Percentiles rank a stretch among this genome's conserved stretches.
These are phyloP conservation scores for Pseudogymnoascus sp. DNA, from an alignment of 2,329 filamentous ascomycete species.

Conservation along the genomic window DNA sequence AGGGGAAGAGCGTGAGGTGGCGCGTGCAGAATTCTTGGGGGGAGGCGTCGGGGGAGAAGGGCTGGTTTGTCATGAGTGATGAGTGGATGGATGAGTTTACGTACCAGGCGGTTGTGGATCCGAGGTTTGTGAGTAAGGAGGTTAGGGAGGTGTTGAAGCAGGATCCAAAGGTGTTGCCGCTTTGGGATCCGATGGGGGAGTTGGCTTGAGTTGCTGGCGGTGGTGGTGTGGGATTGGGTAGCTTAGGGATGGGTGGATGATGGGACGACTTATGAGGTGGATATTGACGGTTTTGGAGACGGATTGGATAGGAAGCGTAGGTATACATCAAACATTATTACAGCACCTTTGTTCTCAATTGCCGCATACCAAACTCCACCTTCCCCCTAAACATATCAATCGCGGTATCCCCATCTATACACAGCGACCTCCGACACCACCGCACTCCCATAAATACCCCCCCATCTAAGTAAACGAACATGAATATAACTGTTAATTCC, in stretches of 20 bases:
- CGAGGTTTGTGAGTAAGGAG: conserved; percentile 55
- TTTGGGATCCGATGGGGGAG: conserved; percentile 77
- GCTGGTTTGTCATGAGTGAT: conserved; percentile 87
- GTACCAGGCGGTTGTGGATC: conserved; percentile 80
- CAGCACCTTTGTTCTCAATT: background rate
- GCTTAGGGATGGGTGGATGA: background rate
- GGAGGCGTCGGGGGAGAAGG: conserved; percentile 58
- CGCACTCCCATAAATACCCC: background rate
- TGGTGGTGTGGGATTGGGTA: background rate
- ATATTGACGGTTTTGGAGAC: background rate
- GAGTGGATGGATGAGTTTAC: conserved; percentile 72
- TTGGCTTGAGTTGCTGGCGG: conserved; percentile 42
- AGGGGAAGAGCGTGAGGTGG: conserved; percentile 65
- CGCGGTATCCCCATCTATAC: background rate
- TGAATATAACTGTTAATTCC: too few relatives aligned
- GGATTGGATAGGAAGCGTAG: background rate
- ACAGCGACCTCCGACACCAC: too few relatives aligned
- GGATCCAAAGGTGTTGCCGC: conserved; percentile 60
- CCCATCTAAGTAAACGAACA: background rate
- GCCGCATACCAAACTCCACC: background rate
- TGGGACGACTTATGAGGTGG: background rate
- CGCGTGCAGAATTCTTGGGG: conserved; percentile 86
- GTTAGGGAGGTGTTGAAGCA: conserved; percentile 63
- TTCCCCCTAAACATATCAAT: background rate
- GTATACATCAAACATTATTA: background rate